Percentiles rank a stretch among this genome's conserved stretches.
phyloP scores from a whole-genome alignment of 257 asterid genomes.

The Eustoma russellianum region DNA sequence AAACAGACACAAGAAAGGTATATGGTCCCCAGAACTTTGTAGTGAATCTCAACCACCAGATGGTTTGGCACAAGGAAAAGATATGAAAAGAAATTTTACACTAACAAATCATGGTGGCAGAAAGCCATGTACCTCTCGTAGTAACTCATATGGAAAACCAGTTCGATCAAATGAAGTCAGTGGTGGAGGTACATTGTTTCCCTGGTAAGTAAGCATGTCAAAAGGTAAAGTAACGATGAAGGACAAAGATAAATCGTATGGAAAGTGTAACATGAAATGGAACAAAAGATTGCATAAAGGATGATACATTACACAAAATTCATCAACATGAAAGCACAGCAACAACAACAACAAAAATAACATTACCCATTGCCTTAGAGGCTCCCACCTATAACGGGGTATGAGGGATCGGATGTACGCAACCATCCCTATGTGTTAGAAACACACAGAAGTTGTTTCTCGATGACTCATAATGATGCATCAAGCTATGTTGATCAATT shows the following conservation, averaged over 20 bases:
- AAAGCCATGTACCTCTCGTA: slow-evolving; percentile 64
- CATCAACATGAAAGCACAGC: too few relatives aligned
- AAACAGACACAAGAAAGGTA: slow-evolving; percentile 39
- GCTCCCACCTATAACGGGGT: too few relatives aligned
- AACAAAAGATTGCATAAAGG: too few relatives aligned
- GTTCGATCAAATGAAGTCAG: slow-evolving; percentile 63
- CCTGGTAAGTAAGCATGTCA: slow-evolving; percentile 34
- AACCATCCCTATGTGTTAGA: too few relatives aligned
- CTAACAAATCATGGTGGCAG: slow-evolving; percentile 11
- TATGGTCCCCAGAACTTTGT: slow-evolving; percentile 34
- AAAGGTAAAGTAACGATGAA: neutral
- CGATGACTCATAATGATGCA: too few relatives aligned
- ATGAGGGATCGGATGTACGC: too few relatives aligned
- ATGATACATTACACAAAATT: too few relatives aligned
- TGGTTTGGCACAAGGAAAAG: slow-evolving; percentile 15
- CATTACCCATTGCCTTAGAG: too few relatives aligned
- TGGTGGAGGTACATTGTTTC: slow-evolving; percentile 72
- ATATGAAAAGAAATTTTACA: neutral
- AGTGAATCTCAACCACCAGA: slow-evolving; percentile 33
- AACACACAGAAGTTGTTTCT: too few relatives aligned
- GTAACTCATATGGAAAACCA: slow-evolving; percentile 69
- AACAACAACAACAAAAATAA: too few relatives aligned
- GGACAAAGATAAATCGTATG: neutral
- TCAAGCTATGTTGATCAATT: too few relatives aligned
- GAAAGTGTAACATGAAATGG: too few relatives aligned